phyloP scores from a whole-genome alignment of 2,329 filamentous ascomycete species.

The Shiraia sp. region DNA sequence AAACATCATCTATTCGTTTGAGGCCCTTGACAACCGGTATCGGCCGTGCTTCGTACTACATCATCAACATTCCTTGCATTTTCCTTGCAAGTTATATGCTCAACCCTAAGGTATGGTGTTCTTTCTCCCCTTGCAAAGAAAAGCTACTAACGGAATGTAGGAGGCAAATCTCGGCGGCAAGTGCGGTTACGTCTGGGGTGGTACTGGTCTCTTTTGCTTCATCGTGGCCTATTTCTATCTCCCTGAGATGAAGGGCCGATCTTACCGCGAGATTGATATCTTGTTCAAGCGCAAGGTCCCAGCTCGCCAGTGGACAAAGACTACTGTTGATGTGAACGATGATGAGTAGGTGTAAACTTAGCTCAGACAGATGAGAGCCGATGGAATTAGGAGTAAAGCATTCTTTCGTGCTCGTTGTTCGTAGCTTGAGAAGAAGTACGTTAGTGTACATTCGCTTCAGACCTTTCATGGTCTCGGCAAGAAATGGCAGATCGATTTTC shows the following conservation, averaged over 20 bases:
- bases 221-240: constrained; percentile 55
- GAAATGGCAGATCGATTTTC: too few relatives aligned
- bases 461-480: too few relatives aligned
- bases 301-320: constrained; percentile 61
- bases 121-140: constrained; percentile 49
- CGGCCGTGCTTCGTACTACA: constrained; percentile 66
- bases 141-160: constrained; percentile 65
- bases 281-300: constrained; percentile 51
- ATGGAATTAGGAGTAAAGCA: too few relatives aligned
- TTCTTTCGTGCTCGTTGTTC: too few relatives aligned
- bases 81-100: constrained; percentile 66
- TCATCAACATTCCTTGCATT: constrained; percentile 68
- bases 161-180: constrained; percentile 50
- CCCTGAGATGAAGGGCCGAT: constrained; percentile 60
- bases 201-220: constrained; percentile 59
- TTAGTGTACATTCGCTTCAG: too few relatives aligned
- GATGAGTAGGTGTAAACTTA: constrained; percentile 58
- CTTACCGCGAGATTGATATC: constrained; percentile 56
- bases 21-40: constrained; percentile 67
- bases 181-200: constrained; percentile 39
- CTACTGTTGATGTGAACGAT: constrained; percentile 60
- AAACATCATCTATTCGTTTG: constrained; percentile 68
- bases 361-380: neutral
- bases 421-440: too few relatives aligned
- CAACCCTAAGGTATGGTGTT: constrained; percentile 50